These are phyloP conservation scores for Colletotrichum nymphaeae DNA, from an alignment of 2,329 filamentous ascomycete species.

Conservation along the genomic window DNA sequence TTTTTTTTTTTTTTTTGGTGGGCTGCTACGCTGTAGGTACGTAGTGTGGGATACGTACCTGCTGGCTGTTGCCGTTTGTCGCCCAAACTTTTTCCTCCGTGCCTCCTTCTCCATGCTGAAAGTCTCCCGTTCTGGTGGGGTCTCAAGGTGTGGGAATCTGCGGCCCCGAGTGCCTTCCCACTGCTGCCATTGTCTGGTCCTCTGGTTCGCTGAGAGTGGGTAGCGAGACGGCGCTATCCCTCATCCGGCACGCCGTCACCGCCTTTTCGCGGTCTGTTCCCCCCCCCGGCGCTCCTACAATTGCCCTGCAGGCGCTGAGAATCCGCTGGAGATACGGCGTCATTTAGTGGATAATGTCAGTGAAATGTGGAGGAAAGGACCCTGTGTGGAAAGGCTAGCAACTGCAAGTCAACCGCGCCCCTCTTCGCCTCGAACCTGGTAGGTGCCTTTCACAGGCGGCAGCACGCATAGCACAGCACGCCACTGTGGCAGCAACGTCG, in stretches of 20 bases:
- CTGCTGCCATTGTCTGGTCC: conserved; percentile 23
- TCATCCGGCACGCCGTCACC: conserved; percentile 26
- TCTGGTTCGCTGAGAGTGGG: conserved; percentile 30
- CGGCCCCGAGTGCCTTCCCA: too few relatives aligned
- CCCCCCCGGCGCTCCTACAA: conserved; percentile 15
- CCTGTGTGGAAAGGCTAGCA: conserved; percentile 13
- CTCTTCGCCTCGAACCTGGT: background rate
- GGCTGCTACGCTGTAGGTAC: background rate
- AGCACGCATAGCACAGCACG: too few relatives aligned
- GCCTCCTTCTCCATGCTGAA: background rate
- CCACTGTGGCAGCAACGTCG: background rate
- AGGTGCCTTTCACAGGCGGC: background rate
- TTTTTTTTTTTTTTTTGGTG: conserved; percentile 1
- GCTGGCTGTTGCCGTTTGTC: conserved; percentile 36
- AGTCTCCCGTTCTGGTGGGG: conserved; percentile 16
- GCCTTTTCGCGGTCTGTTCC: conserved; percentile 26
- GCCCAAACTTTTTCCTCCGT: conserved; percentile 45
- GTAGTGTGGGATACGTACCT: too few relatives aligned
- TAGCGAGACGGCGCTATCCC: conserved; percentile 10
- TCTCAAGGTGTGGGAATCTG: conserved; percentile 1
- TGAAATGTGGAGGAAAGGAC: conserved; percentile 22
- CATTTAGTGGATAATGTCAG: conserved; percentile 16
- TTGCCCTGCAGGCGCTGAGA: conserved; percentile 26
- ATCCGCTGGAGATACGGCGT: conserved; percentile 22
- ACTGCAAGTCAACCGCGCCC: conserved; percentile 18